Evolutionary conservation across 2,329 filamentous ascomycete species (phyloP).

Genomic region (Ophiosphaerella herpotricha): DNA sequence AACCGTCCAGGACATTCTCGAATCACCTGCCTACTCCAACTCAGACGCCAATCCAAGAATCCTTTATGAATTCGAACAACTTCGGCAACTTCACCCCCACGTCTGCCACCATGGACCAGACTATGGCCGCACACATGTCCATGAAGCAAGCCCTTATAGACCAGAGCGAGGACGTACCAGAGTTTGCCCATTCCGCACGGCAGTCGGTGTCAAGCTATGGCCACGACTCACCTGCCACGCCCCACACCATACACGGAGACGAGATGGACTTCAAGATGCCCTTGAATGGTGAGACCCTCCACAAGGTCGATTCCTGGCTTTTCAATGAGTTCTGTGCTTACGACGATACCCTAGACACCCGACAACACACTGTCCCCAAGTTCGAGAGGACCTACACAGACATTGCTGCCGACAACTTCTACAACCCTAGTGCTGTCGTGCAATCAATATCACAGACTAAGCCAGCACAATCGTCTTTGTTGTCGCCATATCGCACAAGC

Average conservation of each 20-base stretch:
- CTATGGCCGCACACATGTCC: conserved; percentile 59
- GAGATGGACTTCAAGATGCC: conserved; percentile 59
- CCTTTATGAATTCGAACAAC: conserved; percentile 52
- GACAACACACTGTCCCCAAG: conserved; percentile 63
- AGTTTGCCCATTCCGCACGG: conserved; percentile 59
- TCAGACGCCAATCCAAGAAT: conserved; percentile 58
- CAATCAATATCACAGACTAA: conserved; percentile 47
- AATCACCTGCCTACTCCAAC: conserved; percentile 61
- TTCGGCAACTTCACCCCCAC: conserved; percentile 54
- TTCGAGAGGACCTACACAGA: conserved; percentile 86
- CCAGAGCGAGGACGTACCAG: conserved; percentile 56
- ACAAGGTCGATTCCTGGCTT: conserved; percentile 50
- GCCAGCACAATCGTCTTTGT: conserved; percentile 55
- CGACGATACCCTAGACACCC: conserved; percentile 59
- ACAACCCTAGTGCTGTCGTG: conserved; percentile 70
- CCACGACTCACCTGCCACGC: conserved; percentile 65
- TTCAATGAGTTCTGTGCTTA: conserved; percentile 71
- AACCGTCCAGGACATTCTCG: conserved; percentile 49
- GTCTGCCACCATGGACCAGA: conserved; percentile 48
- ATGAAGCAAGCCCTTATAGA: conserved; percentile 65
- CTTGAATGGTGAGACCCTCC: conserved; percentile 59
- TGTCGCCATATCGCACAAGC: conserved; percentile 55
- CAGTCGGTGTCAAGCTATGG: conserved; percentile 65
- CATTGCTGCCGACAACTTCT: conserved; percentile 81
- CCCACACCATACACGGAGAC: conserved; percentile 59